Conservation (phyloP, 2,329 filamentous ascomycete species). For the Pyrenophora tritici-repentis region DNA sequence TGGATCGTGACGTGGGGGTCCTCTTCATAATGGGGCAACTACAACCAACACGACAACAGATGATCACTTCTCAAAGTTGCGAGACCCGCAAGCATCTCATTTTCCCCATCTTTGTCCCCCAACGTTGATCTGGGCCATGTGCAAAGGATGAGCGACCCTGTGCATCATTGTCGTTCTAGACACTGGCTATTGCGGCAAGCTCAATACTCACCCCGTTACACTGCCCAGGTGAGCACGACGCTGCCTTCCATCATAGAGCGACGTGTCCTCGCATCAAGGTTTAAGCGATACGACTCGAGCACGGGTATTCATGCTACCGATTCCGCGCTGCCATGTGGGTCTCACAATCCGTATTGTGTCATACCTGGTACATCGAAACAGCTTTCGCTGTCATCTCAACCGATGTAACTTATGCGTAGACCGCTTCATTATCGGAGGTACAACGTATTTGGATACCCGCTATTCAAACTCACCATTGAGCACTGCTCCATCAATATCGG, state of each 20-base stretch:
- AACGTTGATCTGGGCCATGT: conserved; percentile 9
- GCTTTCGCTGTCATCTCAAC: no score
- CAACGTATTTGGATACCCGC: no score
- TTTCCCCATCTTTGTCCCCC: conserved; percentile 17
- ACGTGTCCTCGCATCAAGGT: conserved; percentile 13
- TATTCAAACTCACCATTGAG: no score
- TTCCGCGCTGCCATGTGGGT: conserved; percentile 9
- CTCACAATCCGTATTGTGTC: conserved; percentile 8
- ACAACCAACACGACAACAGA: conserved; percentile 6
- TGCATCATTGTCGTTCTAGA: conserved; percentile 1
- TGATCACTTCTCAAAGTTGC: conserved; percentile 4
- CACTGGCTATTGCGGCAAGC: not conserved
- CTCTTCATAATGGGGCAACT: conserved; percentile 3
- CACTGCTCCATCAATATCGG: no score
- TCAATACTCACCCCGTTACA: not conserved
- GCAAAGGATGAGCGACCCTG: conserved; percentile 4
- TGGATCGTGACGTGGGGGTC: conserved; percentile 16
- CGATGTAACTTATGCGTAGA: no score
- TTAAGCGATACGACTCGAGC: conserved; percentile 12
- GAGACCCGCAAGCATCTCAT: conserved; percentile 14
- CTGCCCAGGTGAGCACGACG: not conserved
- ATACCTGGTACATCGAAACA: conserved; percentile 7
- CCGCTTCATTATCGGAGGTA: no score
- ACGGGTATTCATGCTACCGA: conserved; percentile 9
- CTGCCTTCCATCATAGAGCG: no score